A percentile compares a stretch with the other conserved stretches of the same genome.
These are phyloP conservation scores for Laburnicola sp. DNA, from an alignment of 2,329 filamentous ascomycete species.

Conservation along the genomic window DNA sequence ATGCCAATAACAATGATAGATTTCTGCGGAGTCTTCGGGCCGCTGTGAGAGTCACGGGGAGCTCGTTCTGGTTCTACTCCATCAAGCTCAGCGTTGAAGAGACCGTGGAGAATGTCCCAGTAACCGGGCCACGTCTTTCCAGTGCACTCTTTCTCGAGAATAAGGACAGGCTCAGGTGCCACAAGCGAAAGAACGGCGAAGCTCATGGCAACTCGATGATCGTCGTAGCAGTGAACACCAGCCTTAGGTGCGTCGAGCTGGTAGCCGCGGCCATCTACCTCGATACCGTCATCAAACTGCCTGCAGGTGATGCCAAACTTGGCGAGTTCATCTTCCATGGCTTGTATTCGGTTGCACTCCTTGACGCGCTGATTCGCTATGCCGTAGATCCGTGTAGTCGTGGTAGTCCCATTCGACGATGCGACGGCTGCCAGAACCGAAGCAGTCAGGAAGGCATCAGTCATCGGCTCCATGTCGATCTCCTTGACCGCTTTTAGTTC, in stretches of 20 bases:
- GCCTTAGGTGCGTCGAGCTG: constrained; percentile 56
- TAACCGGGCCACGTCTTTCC: constrained; percentile 99
- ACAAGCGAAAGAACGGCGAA: constrained; percentile 85
- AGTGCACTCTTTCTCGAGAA: constrained; percentile 88
- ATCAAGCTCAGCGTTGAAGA: constrained; percentile 75
- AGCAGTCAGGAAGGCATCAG: constrained; percentile 94
- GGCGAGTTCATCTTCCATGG: constrained; percentile 91
- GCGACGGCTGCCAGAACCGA: constrained; percentile 91
- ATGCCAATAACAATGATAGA: constrained; percentile 96
- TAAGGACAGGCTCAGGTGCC: constrained; percentile 70
- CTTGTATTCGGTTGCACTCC: constrained; percentile 93
- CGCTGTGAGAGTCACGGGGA: constrained; percentile 41
- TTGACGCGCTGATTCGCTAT: constrained; percentile 98
- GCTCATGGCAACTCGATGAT: constrained; percentile 97
- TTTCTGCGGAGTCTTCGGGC: constrained; percentile 49
- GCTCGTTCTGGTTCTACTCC: constrained; percentile 65
- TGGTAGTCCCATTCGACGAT: constrained; percentile 62
- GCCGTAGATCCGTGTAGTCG: constrained; percentile 80
- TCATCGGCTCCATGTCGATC: constrained; percentile 99
- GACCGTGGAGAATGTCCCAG: constrained; percentile 86
- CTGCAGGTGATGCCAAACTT: constrained; percentile 88
- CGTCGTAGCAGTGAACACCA: constrained; percentile 90
- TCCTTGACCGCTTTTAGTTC: constrained; percentile 73
- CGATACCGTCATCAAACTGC: constrained; percentile 93
- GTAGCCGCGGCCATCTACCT: constrained; percentile 63